These are phyloP conservation scores for Leccinum griseonigrum DNA, from an alignment of 1,284 basidiomycete genomes.

Conservation along the genomic window DNA sequence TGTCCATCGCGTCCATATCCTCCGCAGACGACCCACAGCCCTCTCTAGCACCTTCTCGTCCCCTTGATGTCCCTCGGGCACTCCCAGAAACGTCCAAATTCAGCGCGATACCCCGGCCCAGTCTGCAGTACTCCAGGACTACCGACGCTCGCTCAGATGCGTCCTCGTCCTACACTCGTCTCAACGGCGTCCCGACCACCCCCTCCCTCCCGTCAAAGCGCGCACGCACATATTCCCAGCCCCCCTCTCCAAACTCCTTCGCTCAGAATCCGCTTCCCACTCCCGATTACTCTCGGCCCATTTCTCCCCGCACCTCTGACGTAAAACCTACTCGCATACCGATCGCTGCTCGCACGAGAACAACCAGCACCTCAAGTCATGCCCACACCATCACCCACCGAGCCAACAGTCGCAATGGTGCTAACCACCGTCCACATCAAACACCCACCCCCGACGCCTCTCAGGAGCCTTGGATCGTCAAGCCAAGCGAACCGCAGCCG, in stretches of 20 bases:
- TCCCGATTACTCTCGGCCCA: conserved; percentile 37
- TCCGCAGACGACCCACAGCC: conserved; percentile 43
- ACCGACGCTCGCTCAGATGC: conserved; percentile 17
- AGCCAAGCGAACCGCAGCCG: conserved; percentile 17
- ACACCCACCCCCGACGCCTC: conserved; percentile 30
- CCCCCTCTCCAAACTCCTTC: conserved; percentile 22
- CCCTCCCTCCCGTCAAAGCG: conserved; percentile 27
- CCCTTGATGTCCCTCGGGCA: conserved; percentile 18
- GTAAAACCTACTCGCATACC: conserved; percentile 51
- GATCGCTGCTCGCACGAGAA: conserved; percentile 40
- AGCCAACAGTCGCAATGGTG: conserved; percentile 29
- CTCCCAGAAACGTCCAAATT: conserved; percentile 32
- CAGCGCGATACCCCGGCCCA: conserved; percentile 50
- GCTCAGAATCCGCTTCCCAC: conserved; percentile 32
- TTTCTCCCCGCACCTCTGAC: conserved; percentile 38
- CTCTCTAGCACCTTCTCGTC: conserved; percentile 15
- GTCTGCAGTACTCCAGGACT: conserved; percentile 36
- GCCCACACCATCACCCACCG: conserved; percentile 29
- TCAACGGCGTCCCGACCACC: conserved; percentile 22
- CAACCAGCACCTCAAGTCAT: conserved; percentile 44
- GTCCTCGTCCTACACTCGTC: conserved; percentile 20
- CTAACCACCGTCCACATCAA: conserved; percentile 21
- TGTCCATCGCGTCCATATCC: conserved; percentile 67
- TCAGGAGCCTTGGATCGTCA: conserved; percentile 24
- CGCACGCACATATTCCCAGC: conserved; percentile 62